Conservation (phyloP, 768 basidiomycete genomes). For the Clavulina sp. region DNA sequence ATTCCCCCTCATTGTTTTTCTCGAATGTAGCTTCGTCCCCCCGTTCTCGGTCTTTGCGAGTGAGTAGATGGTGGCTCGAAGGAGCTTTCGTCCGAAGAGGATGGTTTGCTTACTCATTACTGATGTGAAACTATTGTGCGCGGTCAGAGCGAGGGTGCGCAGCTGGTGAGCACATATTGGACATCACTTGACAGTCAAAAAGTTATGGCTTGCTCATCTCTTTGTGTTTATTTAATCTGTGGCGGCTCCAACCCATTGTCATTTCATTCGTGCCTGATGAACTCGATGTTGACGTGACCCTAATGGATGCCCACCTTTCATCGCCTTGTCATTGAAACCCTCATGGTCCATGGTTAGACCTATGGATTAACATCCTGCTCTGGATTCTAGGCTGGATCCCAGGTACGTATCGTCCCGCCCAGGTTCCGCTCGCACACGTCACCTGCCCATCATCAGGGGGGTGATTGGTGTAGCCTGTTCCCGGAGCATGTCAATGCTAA, state of each 20-base stretch:
- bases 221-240: too few relatives aligned
- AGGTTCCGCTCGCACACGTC: too few relatives aligned
- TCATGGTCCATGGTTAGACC: conserved; percentile 13
- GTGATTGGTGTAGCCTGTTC: background rate
- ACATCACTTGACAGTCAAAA: too few relatives aligned
- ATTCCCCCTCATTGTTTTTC: background rate
- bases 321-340: background rate
- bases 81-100: background rate
- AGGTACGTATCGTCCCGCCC: conserved; percentile 14
- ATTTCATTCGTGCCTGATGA: too few relatives aligned
- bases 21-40: background rate
- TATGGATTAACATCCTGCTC: conserved; percentile 25
- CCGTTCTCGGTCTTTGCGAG: background rate
- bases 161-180: background rate
- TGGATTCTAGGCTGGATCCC: conserved; percentile 31
- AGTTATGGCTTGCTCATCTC: too few relatives aligned
- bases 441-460: background rate
- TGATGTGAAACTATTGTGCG: too few relatives aligned
- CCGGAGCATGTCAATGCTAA: background rate
- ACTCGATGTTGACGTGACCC: too few relatives aligned
- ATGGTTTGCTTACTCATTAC: too few relatives aligned
- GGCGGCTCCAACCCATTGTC: too few relatives aligned
- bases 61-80: background rate
- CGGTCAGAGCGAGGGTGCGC: background rate
- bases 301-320: background rate